phyloP scores from a whole-genome alignment of 1,284 basidiomycete genomes.

The Athelia sp. region DNA sequence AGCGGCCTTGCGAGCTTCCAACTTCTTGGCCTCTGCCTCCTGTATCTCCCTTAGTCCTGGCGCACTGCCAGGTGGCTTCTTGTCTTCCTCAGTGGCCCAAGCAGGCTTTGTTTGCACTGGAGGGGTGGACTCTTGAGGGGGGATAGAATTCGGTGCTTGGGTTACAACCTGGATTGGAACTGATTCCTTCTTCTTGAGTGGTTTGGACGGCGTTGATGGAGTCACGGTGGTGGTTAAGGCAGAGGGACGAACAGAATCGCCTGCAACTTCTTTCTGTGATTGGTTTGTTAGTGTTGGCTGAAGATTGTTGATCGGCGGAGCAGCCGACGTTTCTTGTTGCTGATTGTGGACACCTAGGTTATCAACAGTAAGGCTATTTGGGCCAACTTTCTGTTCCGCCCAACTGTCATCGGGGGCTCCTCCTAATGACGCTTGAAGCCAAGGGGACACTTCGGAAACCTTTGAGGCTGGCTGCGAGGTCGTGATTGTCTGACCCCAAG shows the following conservation, averaged over 20 bases:
- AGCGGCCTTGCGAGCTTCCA: slow-evolving; percentile 67
- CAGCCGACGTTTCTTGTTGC: slow-evolving; percentile 29
- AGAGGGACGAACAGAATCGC: slow-evolving; percentile 8
- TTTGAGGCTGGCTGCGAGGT: slow-evolving; percentile 17
- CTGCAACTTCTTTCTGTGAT: slow-evolving; percentile 6
- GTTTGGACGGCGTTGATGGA: slow-evolving; percentile 13
- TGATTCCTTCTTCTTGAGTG: slow-evolving; percentile 18
- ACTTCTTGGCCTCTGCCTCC: slow-evolving; percentile 83
- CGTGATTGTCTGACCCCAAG: slow-evolving; percentile 29
- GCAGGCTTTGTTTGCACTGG: slow-evolving; percentile 40
- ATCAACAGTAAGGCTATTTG: slow-evolving; percentile 47
- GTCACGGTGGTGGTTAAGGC: slow-evolving; percentile 6
- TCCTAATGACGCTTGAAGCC: slow-evolving; percentile 41
- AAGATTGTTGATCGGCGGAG: slow-evolving; percentile 14
- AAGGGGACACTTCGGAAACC: slow-evolving; percentile 42
- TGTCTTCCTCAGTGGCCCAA: slow-evolving; percentile 65
- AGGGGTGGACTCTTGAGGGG: slow-evolving; percentile 22
- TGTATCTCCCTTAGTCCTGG: slow-evolving; percentile 92
- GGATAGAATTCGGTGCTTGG: slow-evolving; percentile 10
- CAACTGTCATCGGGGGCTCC: slow-evolving; percentile 39
- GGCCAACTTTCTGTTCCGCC: slow-evolving; percentile 32
- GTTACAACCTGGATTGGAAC: slow-evolving; percentile 16
- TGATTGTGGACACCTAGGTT: slow-evolving; percentile 58
- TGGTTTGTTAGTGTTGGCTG: slow-evolving; percentile 4
- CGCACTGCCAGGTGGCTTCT: slow-evolving; percentile 46